phyloP scores from a whole-genome alignment of 129 eudicot genomes.

The Flaveria sonorensis region DNA sequence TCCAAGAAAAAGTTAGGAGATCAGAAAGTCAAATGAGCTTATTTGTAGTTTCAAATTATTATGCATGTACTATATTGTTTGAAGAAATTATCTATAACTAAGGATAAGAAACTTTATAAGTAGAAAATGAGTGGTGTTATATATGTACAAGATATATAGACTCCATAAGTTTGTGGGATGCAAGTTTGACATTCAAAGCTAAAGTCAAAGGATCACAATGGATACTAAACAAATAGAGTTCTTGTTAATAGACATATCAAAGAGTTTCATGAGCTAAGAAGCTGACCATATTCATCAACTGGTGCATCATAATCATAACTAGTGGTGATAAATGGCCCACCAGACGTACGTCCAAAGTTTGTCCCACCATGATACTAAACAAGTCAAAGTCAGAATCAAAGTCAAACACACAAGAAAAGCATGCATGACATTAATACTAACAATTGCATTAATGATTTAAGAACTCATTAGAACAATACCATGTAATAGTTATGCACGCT shows the following conservation, averaged over 20 bases:
- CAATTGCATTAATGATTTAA: constrained; percentile 13
- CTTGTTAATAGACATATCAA: constrained; percentile 3
- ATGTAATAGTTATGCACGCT: constrained; percentile 88
- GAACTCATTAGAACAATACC: constrained; percentile 44
- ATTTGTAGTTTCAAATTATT: not conserved
- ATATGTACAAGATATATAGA: not conserved
- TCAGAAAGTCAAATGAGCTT: not conserved
- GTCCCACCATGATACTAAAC: constrained; percentile 97
- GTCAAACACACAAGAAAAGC: not conserved
- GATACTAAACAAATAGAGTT: not conserved
- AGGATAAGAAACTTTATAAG: not conserved
- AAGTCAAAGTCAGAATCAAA: not conserved
- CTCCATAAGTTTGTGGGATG: not conserved
- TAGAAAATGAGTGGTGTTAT: not conserved
- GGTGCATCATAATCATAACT: constrained; percentile 99
- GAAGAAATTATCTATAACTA: not conserved
- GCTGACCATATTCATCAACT: constrained; percentile 86
- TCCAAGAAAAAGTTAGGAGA: constrained; percentile 20
- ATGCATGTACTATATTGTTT: not conserved
- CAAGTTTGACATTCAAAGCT: constrained; percentile 13
- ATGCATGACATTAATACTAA: not conserved
- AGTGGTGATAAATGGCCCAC: constrained; percentile 97
- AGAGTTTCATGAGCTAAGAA: constrained; percentile 7
- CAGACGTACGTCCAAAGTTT: constrained; percentile 96
- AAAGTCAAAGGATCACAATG: not conserved